Conservation (phyloP, 306 rosid species). For the Ormosia emarginata region DNA sequence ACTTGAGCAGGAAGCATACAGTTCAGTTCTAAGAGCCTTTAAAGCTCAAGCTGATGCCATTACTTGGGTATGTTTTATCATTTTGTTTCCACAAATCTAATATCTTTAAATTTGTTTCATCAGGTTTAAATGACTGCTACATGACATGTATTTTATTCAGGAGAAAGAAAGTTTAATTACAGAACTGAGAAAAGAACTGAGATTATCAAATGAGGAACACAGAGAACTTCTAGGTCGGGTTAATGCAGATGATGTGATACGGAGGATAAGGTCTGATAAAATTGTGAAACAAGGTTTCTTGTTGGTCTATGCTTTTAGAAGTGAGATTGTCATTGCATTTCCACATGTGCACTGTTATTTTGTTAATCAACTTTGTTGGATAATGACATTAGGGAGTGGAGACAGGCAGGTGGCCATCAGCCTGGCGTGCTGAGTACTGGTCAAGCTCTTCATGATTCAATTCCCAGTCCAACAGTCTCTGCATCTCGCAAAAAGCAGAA, state of each 20-base stretch:
- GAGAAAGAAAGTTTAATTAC: slow-evolving; percentile 92
- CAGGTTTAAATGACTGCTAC: slow-evolving; percentile 57
- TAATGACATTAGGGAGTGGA: slow-evolving; percentile 78
- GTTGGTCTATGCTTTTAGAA: slow-evolving; percentile 9
- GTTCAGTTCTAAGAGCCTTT: slow-evolving; percentile 97
- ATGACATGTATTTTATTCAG: slow-evolving; percentile 68
- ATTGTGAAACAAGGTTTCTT: slow-evolving; percentile 24
- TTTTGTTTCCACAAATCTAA: slow-evolving; percentile 40
- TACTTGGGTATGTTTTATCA: slow-evolving; percentile 74
- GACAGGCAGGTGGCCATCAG: slow-evolving; percentile 82
- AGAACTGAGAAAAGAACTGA: slow-evolving; percentile 86
- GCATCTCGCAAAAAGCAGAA: slow-evolving; percentile 90
- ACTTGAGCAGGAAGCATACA: slow-evolving; percentile 97
- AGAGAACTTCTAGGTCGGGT: slow-evolving; percentile 90
- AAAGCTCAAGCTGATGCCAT: slow-evolving; percentile 99
- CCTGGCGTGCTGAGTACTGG: slow-evolving; percentile 52
- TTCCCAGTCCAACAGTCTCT: slow-evolving; percentile 85
- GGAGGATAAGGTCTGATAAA: slow-evolving; percentile 74
- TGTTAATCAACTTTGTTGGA: slow-evolving; percentile 37
- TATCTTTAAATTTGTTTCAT: slow-evolving; percentile 31
- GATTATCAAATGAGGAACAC: slow-evolving; percentile 92
- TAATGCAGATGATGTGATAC: slow-evolving; percentile 81
- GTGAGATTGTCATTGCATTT: slow-evolving; percentile 19
- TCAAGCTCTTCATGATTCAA: slow-evolving; percentile 73
- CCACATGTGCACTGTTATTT: background rate